Conservation (phyloP, 257 asterid genomes). For the Misopates orontium region DNA sequence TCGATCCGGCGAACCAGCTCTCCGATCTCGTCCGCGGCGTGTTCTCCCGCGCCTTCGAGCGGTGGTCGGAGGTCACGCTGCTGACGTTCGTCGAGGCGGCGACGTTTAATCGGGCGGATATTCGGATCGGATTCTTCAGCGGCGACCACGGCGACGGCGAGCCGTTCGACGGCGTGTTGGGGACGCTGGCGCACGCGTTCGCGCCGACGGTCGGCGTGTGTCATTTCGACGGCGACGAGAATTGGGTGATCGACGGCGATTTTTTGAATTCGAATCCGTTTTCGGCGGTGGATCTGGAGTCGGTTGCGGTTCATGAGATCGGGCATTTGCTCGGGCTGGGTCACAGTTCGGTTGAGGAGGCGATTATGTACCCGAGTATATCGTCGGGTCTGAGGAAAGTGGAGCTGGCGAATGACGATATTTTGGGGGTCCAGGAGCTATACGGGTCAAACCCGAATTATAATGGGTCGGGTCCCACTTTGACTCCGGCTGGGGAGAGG, state of each 20-base stretch:
- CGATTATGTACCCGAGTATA: slow-evolving; percentile 83
- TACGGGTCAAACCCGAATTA: slow-evolving; percentile 80
- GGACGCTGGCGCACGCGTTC: slow-evolving; percentile 87
- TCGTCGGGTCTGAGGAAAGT: slow-evolving; percentile 62
- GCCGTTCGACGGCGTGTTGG: slow-evolving; percentile 82
- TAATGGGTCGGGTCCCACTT: slow-evolving; percentile 40
- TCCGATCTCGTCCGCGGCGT: slow-evolving; percentile 32
- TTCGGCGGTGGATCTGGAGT: slow-evolving; percentile 78
- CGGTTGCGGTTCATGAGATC: slow-evolving; percentile 90
- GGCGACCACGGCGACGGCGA: slow-evolving; percentile 94
- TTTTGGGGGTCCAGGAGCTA: slow-evolving; percentile 59
- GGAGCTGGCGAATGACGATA: slow-evolving; percentile 59
- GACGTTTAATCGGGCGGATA: slow-evolving; percentile 49
- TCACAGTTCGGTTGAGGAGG: slow-evolving; percentile 69
- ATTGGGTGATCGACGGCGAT: slow-evolving; percentile 74
- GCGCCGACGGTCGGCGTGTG: slow-evolving; percentile 74
- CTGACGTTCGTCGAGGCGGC: slow-evolving; percentile 52
- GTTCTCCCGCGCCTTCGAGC: slow-evolving; percentile 66
- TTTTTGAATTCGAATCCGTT: slow-evolving; percentile 34
- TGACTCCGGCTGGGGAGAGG: slow-evolving; percentile 39
- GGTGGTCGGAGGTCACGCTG: slow-evolving; percentile 89
- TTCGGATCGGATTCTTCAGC: slow-evolving; percentile 55
- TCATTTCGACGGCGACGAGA: slow-evolving; percentile 79
- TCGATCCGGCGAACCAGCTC: slow-evolving; percentile 45
- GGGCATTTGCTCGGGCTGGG: slow-evolving; percentile 94